Base-by-base conservation (phyloP, 306 rosid species). In the Rubus idaeus region DNA sequence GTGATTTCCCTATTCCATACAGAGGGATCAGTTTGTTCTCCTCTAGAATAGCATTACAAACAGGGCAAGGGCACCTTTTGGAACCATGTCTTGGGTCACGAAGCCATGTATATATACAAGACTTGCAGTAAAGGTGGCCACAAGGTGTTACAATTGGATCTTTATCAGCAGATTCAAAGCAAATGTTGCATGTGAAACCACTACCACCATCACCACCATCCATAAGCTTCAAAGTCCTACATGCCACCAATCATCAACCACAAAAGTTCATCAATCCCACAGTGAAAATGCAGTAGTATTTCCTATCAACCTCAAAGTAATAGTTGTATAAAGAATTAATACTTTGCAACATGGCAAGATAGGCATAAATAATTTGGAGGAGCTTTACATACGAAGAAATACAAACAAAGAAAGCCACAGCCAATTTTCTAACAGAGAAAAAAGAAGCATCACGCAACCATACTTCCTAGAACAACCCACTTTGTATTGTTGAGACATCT, bases 91-190 rank as follows among this genome's bases (percentile, higher is more conserved):
- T 14, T 63, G 68, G 68, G 20, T 37, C 4, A 35, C 3, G 42
- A 21, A 73, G 78, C 78, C 83, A 73, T 26, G 45, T 52, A 39
- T 53, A 7, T 35, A 79, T 58, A 52, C 77, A 79, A 16, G 51
- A 57, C 69, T 72, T 52, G 66, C 78, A 79, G 51, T 37, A 79
- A 12, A 65, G 75, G 67, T 73, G 83, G 68, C 83, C 78, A 65
- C 78, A 79, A 3, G 21, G 78, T 51, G 83, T 79, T 14, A 79
- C 78, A 41, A 65, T 18, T 4, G 78, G 83, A 20, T 65, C 68
- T 40, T 79, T 62, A 70, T 49, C 35, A 51, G 78, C 69, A 37
- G 68, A 53, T 35, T 79, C 78, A 35, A 74, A 63, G 74, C 62
- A 65, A 18, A 79, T 73, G 16, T 66, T 79, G 50, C 78, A 73